phyloP scores from a whole-genome alignment of 352 stramenopile genomes.

The Phytophthora pluvialis region DNA sequence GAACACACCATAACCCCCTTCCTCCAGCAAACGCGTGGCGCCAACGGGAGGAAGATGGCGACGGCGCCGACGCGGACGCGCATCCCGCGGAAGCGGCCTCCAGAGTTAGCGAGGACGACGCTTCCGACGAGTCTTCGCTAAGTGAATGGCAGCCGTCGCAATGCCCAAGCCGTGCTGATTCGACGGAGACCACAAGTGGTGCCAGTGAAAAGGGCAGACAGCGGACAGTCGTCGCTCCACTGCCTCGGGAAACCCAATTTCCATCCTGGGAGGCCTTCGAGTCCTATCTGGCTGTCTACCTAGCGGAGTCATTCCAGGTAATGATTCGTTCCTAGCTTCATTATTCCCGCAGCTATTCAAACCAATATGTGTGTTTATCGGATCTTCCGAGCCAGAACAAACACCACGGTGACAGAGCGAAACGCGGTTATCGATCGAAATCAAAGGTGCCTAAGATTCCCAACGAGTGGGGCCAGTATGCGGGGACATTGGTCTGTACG shows the following conservation, averaged over 20 bases:
- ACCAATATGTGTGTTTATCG: neutral
- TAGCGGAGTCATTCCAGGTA: neutral
- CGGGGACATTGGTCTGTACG: too few species aligned
- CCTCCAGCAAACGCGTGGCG: neutral
- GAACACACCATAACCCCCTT: neutral
- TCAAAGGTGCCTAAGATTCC: too few species aligned
- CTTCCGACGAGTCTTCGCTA: neutral
- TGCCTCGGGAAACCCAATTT: neutral
- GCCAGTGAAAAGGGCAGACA: neutral
- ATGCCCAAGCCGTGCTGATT: neutral
- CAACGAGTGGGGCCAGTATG: too few species aligned
- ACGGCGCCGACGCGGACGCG: neutral
- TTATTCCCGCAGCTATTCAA: neutral
- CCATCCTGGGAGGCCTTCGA: neutral
- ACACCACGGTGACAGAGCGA: neutral
- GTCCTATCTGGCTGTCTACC: neutral
- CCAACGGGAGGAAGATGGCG: neutral
- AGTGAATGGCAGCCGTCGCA: neutral
- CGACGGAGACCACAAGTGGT: neutral
- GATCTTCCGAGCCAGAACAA: slow-evolving; percentile 24
- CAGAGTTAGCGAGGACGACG: neutral
- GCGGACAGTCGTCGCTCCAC: neutral
- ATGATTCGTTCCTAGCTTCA: too few species aligned
- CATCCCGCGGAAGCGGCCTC: neutral
- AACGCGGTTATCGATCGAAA: neutral